Conservation (phyloP, 2,329 filamentous ascomycete species). For the Dactylella cylindrospora region DNA sequence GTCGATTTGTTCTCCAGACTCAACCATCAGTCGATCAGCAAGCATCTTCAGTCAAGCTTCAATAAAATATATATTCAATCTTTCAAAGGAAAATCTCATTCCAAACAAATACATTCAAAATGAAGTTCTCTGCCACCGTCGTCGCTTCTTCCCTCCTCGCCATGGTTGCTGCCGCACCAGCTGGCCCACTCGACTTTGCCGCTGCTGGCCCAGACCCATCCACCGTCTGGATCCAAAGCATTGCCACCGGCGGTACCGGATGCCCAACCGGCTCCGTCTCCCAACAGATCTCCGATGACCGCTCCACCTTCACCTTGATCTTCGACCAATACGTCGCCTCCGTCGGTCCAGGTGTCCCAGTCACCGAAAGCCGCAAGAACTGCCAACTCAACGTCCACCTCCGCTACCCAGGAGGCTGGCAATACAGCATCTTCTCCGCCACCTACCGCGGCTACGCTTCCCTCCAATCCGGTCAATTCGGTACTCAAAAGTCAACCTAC, state of each 20-base stretch:
- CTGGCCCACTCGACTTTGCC: slow-evolving; percentile 4
- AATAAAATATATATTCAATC: not conserved
- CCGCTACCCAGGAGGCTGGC: slow-evolving; percentile 58
- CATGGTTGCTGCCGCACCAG: slow-evolving; percentile 44
- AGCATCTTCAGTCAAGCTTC: slow-evolving; percentile 1
- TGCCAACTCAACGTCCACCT: slow-evolving; percentile 60
- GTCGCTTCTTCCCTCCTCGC: slow-evolving; percentile 47
- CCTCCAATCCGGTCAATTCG: slow-evolving; percentile 56
- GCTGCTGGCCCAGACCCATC: slow-evolving; percentile 50
- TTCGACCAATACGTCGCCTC: slow-evolving; percentile 59
- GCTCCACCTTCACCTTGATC: slow-evolving; percentile 56
- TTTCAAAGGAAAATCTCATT: not conserved
- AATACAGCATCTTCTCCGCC: slow-evolving; percentile 59
- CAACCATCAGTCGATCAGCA: slow-evolving; percentile 18
- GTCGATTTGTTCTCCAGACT: slow-evolving; percentile 26
- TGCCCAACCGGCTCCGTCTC: slow-evolving; percentile 56
- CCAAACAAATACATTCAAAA: slow-evolving; percentile 21
- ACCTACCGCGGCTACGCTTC: slow-evolving; percentile 59
- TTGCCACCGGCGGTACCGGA: slow-evolving; percentile 56
- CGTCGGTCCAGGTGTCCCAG: slow-evolving; percentile 54
- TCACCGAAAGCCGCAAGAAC: slow-evolving; percentile 58
- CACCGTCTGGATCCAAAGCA: slow-evolving; percentile 53
- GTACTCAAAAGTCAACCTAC: slow-evolving; percentile 59
- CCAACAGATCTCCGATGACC: slow-evolving; percentile 54
- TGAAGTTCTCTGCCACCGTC: slow-evolving; percentile 45